A percentile compares a stretch with the other conserved stretches of the same genome.
Conservation (phyloP, 2,329 filamentous ascomycete genomes). For the Pseudocercospora musae region DNA sequence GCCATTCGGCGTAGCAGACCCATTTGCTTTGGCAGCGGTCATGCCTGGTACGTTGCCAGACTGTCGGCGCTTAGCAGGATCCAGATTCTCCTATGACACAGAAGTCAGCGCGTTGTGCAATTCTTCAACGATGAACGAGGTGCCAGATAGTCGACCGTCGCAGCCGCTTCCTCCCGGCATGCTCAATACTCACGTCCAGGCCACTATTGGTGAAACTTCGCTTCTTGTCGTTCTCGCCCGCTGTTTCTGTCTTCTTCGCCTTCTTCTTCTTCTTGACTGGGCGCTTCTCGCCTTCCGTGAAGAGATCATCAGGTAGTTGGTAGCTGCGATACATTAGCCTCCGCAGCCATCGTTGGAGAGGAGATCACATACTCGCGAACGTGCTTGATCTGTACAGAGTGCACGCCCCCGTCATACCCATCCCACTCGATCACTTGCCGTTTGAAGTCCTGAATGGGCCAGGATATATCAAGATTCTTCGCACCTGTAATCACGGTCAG, state of each 20-base stretch:
- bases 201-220: slow-evolving; percentile 44
- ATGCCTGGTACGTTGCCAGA: slow-evolving; percentile 20
- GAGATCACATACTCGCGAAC: slow-evolving; percentile 69
- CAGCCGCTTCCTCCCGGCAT: slow-evolving; percentile 2
- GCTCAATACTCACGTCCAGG: slow-evolving; percentile 43
- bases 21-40: slow-evolving; percentile 12
- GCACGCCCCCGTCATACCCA: slow-evolving; percentile 70
- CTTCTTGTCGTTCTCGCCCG: slow-evolving; percentile 36
- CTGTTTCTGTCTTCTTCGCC: slow-evolving; percentile 34
- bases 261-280: slow-evolving; percentile 46
- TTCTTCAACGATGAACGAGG: neutral
- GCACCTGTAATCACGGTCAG: slow-evolving; percentile 47
- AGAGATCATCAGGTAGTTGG: slow-evolving; percentile 85
- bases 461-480: slow-evolving; percentile 73
- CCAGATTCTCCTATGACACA: slow-evolving; percentile 27
- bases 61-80: slow-evolving; percentile 35
- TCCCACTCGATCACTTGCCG: slow-evolving; percentile 72
- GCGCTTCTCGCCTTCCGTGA: slow-evolving; percentile 67
- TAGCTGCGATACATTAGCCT: slow-evolving; percentile 54
- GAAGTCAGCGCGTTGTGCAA: slow-evolving; percentile 5
- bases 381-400: slow-evolving; percentile 77
- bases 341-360: neutral
- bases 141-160: neutral
- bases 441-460: slow-evolving; percentile 83
- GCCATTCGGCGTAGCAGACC: slow-evolving; percentile 18